phyloP scores from a whole-genome alignment of 2,329 filamentous ascomycete genomes.

The Penicillium sp. region DNA sequence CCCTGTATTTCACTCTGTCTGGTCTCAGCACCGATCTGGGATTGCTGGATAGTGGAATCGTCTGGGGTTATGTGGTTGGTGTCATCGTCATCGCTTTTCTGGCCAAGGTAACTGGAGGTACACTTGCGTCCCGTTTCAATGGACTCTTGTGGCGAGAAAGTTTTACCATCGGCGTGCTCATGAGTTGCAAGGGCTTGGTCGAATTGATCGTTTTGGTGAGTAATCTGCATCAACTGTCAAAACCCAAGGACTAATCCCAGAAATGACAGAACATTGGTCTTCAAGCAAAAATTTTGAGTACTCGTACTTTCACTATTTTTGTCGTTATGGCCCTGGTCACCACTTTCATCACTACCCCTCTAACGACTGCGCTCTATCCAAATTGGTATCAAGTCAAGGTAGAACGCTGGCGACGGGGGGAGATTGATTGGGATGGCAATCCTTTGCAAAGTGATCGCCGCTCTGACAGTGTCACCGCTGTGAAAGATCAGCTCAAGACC shows the following conservation, averaged over 20 bases:
- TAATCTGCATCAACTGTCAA: neutral
- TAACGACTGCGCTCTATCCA: conserved; percentile 76
- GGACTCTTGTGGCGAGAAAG: conserved; percentile 90
- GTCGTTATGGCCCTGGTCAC: conserved; percentile 92
- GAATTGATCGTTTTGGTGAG: conserved; percentile 89
- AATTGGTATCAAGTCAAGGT: conserved; percentile 75
- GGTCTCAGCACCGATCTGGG: conserved; percentile 88
- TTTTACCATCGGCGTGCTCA: conserved; percentile 82
- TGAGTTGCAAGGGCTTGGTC: conserved; percentile 96
- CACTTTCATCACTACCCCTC: conserved; percentile 80
- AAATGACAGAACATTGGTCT: conserved; percentile 72
- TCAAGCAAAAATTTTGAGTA: conserved; percentile 79
- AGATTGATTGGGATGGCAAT: conserved; percentile 86
- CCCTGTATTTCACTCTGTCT: conserved; percentile 91
- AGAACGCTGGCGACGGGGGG: conserved; percentile 75
- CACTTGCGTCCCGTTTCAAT: conserved; percentile 73
- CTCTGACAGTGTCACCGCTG: conserved; percentile 44
- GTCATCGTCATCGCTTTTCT: conserved; percentile 81
- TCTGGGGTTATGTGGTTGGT: conserved; percentile 88
- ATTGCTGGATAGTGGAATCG: conserved; percentile 76
- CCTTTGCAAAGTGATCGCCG: conserved; percentile 50
- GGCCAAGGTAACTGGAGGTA: conserved; percentile 83
- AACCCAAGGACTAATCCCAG: neutral
- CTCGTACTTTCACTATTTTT: conserved; percentile 87
- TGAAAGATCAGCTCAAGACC: conserved; percentile 55